These are phyloP conservation scores for Dimocarpus longan DNA, from an alignment of 345 rosid genomes.

Conservation along the genomic window DNA sequence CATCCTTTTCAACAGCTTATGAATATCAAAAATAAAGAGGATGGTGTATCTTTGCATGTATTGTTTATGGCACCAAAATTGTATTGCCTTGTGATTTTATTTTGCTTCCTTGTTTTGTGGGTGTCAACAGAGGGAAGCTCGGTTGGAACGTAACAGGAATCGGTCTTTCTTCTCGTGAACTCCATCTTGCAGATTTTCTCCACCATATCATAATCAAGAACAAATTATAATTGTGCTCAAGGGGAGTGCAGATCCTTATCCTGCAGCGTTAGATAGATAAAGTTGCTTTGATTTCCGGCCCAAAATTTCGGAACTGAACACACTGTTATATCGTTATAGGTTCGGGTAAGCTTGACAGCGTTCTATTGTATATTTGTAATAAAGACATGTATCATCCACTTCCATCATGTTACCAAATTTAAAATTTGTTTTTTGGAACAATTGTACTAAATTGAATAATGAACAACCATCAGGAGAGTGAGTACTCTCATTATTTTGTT, in stretches of 20 bases:
- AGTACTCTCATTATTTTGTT: background rate
- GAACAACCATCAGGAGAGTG: background rate
- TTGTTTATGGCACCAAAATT: background rate
- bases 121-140: constrained; percentile 80
- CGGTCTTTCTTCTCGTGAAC: constrained; percentile 77
- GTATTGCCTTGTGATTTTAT: background rate
- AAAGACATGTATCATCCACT: background rate
- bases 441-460: background rate
- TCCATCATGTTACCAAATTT: background rate
- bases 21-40: background rate
- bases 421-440: background rate
- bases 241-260: constrained; percentile 7
- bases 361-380: background rate
- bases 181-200: constrained; percentile 18
- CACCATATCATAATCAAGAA: background rate
- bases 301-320: background rate
- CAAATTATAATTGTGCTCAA: constrained; percentile 1
- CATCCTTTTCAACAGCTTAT: background rate
- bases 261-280: background rate
- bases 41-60: background rate
- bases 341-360: background rate
- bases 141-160: constrained; percentile 80
- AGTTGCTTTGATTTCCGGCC: background rate
- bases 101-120: background rate
- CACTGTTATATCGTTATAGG: background rate